These are phyloP conservation scores for Cyberlindnera nakhonratchasimensis DNA, from an alignment of 805 yeast genomes.

Conservation along the genomic window DNA sequence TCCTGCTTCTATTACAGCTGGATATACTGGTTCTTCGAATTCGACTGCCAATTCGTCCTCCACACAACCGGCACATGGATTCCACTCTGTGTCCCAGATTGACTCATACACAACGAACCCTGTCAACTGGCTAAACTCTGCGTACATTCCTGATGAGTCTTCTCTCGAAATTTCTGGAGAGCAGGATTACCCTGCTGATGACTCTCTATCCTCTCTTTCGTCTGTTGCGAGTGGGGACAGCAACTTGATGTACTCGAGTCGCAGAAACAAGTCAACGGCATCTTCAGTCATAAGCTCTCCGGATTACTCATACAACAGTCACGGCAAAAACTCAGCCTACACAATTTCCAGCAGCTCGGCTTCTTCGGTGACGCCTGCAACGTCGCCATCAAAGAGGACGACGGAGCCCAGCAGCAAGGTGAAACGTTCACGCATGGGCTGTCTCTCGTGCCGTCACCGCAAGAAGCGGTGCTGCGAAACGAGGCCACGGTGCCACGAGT, in stretches of 20 bases:
- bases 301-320: constrained; percentile 5
- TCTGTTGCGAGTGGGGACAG: constrained; percentile 4
- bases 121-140: constrained; percentile 6
- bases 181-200: constrained; percentile 5
- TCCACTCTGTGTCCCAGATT: no score
- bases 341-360: not conserved
- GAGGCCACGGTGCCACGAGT: constrained; percentile 64
- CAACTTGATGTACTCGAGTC: constrained; percentile 11
- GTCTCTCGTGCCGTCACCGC: constrained; percentile 72
- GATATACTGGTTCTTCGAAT: no score
- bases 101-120: constrained; percentile 7
- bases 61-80: no score
- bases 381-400: constrained; percentile 1
- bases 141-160: constrained; percentile 1
- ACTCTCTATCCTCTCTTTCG: constrained; percentile 8
- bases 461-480: constrained; percentile 78
- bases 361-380: constrained; percentile 3
- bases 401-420: constrained; percentile 12
- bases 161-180: constrained; percentile 1
- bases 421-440: constrained; percentile 64
- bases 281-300: constrained; percentile 13
- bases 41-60: not conserved
- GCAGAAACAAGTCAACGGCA: constrained; percentile 3
- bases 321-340: not conserved
- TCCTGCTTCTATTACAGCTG: not conserved